Percentiles rank a stretch among this genome's conserved stretches.
Conservation (phyloP, 352 stramenopile species). For the Globisporangium middletonii region DNA sequence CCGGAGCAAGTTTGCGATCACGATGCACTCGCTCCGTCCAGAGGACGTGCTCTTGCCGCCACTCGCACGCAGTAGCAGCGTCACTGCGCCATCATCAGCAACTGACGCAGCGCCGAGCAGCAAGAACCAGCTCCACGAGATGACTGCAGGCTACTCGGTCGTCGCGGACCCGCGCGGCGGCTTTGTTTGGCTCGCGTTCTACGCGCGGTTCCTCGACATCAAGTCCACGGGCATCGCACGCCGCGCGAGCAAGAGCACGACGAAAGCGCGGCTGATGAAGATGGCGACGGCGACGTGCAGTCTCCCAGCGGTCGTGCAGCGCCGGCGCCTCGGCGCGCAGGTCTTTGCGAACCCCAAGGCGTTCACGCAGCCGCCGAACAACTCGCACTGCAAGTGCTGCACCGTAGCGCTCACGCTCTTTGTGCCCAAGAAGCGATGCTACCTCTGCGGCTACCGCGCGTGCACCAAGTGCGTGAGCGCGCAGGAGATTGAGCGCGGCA, state of each 20-base stretch:
- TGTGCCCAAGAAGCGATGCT: constrained; percentile 31
- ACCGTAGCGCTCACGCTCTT: constrained; percentile 21
- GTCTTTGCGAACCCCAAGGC: constrained; percentile 20
- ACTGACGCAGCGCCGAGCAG: neutral
- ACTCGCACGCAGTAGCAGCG: constrained; percentile 19
- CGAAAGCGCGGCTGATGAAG: constrained; percentile 17
- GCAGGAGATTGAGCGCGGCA: constrained; percentile 24
- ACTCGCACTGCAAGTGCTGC: constrained; percentile 39
- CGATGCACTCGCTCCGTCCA: constrained; percentile 20
- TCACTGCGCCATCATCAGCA: too few species aligned
- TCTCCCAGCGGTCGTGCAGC: constrained; percentile 33
- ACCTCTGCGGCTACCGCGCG: constrained; percentile 43
- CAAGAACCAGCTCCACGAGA: constrained; percentile 17
- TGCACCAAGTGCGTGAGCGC: constrained; percentile 37
- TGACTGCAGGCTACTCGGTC: constrained; percentile 19
- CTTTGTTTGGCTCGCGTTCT: constrained; percentile 27
- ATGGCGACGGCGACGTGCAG: constrained; percentile 21
- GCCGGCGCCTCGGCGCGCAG: constrained; percentile 33
- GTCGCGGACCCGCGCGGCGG: constrained; percentile 8
- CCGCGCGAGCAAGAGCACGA: constrained; percentile 16
- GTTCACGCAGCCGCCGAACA: constrained; percentile 15
- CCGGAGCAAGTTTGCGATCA: constrained; percentile 18
- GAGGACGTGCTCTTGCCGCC: constrained; percentile 14
- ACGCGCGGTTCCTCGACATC: constrained; percentile 19
- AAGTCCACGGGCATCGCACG: neutral